Base-by-base conservation (phyloP, 2,329 filamentous ascomycete species). In the Sclerotinia nivalis region DNA sequence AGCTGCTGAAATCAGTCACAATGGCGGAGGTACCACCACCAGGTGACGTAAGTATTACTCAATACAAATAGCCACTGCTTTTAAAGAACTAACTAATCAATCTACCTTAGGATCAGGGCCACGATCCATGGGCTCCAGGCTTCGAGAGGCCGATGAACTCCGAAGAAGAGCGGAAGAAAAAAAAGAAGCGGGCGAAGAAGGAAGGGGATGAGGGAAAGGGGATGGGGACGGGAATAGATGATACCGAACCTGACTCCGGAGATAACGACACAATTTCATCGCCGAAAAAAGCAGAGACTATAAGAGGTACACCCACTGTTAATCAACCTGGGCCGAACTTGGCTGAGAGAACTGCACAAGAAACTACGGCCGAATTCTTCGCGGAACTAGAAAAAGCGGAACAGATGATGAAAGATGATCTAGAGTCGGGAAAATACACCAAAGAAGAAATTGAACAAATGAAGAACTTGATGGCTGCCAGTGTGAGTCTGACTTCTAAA, bases 241-340 rank as follows among this genome's bases (percentile, higher is more conserved):
- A 40, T 10, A 6, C 5, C 6, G 6, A 13, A 12, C 9, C 43
- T 5, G 28, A 10, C 5, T 28, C 56, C n/a, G 20, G 22, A 47
- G 18, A 47, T 9, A 1, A 8, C 5, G 10, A n/a, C 7, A 18
- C 12, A 40, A 43, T 18, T 13, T 1, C 45, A 12, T 1, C 18
- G 22, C n/a, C 47, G 4, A 28, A 28, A 20, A 64, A 40, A 9
- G 47, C 61, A 40, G 61, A 64, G n/a, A 52, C 61, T 3, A 64
- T 64, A 52, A 31, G 61, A 64, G 61, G 61, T 52, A 64, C 47
- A 12, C 31, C 61, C 47, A 64, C 47, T 52, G 47, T 64, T 7
- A 1, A 20, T 20, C 61, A 64, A 28, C 22, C 47, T 64, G 61
- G 61, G 8, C 47, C 47, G 3, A 28, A 22, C 9, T 40, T 64